Evolutionary conservation across 2,329 filamentous ascomycete genomes (phyloP), one percentile per base, ranked within the genome.

Genomic region (Alternaria gansuensis): DNA sequence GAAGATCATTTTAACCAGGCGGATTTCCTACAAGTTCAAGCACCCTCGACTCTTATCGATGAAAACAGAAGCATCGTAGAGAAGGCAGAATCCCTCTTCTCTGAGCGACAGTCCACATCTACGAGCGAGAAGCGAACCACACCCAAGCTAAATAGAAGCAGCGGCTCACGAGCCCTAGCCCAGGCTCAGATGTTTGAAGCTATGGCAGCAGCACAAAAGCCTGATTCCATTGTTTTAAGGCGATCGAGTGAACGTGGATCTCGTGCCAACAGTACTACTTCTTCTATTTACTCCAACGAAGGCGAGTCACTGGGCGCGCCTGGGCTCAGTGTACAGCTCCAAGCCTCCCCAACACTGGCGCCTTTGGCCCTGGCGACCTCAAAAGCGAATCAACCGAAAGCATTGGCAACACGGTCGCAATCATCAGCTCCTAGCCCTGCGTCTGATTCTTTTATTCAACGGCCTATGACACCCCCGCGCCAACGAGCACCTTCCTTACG

Each of bases 171-270:
- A 61, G 58, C 72, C 2, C 54, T 75, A 28, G 65, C 70, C 7
- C 70, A 75, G 55, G 73, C 73, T 4, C 71, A 73, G 28, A 69
- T 63, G 57, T 75, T 75, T 40, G 73, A 75, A 48, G 62, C 69
- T 8, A 57, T 73, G 66, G 65, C 64, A 37, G 60, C 62, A 46
- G 64, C 60, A 17, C 57, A 59, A 5, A 63, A 59, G 4, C 1
- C 45, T 17, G 11, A 5, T 49, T 50, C 56, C 3, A 57, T 56
- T n/a, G 5, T 33, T 1, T 26, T 8, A 4, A 26, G 11, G 8
- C 60, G 29, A 33, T 51, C 33, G 3, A 43, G 5, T 7, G 56
- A 50, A 37, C 54, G 59, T 6, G 23, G 21, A 13, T 67, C 69
- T 4, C 53, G 64, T 14, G 60, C 49, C 5, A 55, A 45, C 3